Evolutionary conservation across 345 rosid genomes (phyloP).

Genomic region (Euclidium syriacum): DNA sequence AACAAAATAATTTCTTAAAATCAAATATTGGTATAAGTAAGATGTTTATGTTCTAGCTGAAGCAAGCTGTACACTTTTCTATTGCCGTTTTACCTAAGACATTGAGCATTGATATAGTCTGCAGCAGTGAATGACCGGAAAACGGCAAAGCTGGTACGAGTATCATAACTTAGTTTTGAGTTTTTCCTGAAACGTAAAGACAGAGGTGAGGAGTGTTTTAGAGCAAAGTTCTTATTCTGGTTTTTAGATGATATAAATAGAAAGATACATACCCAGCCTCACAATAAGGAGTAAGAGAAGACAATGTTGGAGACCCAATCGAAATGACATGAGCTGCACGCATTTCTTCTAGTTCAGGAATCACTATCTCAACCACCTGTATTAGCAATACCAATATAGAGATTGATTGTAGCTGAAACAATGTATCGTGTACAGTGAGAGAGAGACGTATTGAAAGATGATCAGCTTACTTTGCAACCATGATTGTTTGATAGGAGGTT

Average conservation of each 20-base stretch:
- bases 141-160: slow-evolving; percentile 60
- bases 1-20: slow-evolving; percentile 10
- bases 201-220: slow-evolving; percentile 5
- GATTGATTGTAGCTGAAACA: neutral
- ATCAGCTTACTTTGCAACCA: slow-evolving; percentile 65
- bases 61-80: neutral
- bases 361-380: slow-evolving; percentile 67
- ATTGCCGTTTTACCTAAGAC: slow-evolving; percentile 53
- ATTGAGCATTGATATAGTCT: slow-evolving; percentile 71
- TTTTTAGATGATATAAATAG: neutral
- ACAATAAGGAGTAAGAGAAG: slow-evolving; percentile 47
- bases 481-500: slow-evolving; percentile 50
- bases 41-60: neutral
- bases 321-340: slow-evolving; percentile 70
- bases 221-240: neutral
- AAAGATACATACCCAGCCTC: slow-evolving; percentile 58
- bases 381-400: slow-evolving; percentile 11
- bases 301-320: slow-evolving; percentile 51
- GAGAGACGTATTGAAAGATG: neutral
- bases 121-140: slow-evolving; percentile 75
- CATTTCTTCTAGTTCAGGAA: slow-evolving; percentile 87
- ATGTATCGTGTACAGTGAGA: neutral
- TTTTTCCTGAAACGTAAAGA: slow-evolving; percentile 48
- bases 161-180: slow-evolving; percentile 49
- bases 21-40: neutral